phyloP scores from a whole-genome alignment of 2,329 filamentous ascomycete genomes.

The Macrophomina tecta region DNA sequence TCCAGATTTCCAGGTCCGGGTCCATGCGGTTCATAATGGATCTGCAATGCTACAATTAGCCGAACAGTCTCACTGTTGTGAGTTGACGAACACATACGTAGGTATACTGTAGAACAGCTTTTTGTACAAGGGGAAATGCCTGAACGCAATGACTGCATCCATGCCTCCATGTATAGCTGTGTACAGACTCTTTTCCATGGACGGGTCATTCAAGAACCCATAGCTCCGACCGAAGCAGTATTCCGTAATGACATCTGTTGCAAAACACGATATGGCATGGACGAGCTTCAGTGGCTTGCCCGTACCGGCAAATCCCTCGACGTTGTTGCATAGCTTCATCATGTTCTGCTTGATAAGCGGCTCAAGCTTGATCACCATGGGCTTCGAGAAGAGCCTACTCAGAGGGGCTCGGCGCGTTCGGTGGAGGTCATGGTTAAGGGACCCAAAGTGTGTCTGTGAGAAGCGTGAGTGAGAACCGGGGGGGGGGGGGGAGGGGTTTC shows the following conservation, averaged over 20 bases:
- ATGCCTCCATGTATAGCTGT: conserved; percentile 28
- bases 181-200: conserved; percentile 31
- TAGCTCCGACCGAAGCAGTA: conserved; percentile 33
- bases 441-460: conserved; percentile 19
- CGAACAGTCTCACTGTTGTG: too few species aligned
- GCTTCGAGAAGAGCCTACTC: conserved; percentile 28
- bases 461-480: not conserved
- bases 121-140: conserved; percentile 12
- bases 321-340: conserved; percentile 26
- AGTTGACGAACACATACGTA: not conserved
- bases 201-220: conserved; percentile 30
- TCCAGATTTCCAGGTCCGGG: conserved; percentile 11
- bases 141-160: not conserved
- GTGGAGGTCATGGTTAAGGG: conserved; percentile 32
- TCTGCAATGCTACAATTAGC: not conserved
- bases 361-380: conserved; percentile 29
- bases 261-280: conserved; percentile 29
- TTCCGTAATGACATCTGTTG: conserved; percentile 34
- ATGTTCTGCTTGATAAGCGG: conserved; percentile 29
- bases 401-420: conserved; percentile 31
- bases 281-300: conserved; percentile 28
- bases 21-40: conserved; percentile 17
- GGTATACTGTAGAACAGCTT: conserved; percentile 4
- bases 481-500: too few species aligned
- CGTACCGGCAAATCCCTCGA: conserved; percentile 27